phyloP scores from a whole-genome alignment of 2,329 filamentous ascomycete genomes.

The Talaromyces piceae region DNA sequence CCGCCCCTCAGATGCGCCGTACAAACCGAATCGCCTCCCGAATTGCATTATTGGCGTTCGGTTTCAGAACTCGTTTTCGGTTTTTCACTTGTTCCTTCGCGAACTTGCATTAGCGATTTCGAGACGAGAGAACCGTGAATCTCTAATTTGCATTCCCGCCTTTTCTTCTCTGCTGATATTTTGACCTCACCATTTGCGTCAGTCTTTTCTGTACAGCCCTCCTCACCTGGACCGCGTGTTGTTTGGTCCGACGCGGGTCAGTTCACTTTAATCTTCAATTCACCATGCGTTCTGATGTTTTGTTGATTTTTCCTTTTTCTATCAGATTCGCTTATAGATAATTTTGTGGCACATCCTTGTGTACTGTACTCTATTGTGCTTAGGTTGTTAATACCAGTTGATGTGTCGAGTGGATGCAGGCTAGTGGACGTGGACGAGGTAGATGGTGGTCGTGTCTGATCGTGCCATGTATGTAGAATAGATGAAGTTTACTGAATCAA shows the following conservation, averaged over 20 bases:
- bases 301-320: too few relatives aligned
- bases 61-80: neutral
- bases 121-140: conserved; percentile 2
- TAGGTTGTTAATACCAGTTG: conserved; percentile 6
- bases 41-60: neutral
- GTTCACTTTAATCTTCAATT: neutral
- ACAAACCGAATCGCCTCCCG: neutral
- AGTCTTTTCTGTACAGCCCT: conserved; percentile 3
- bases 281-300: conserved; percentile 6
- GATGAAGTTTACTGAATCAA: neutral
- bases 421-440: neutral
- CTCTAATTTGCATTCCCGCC: neutral
- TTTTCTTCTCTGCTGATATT: conserved; percentile 5
- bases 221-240: conserved; percentile 11
- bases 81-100: neutral
- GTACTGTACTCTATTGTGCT: conserved; percentile 8
- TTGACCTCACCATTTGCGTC: neutral
- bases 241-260: neutral
- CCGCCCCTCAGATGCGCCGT: neutral
- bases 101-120: neutral
- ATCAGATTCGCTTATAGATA: conserved; percentile 9
- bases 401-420: neutral
- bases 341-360: conserved; percentile 5
- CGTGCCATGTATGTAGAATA: neutral
- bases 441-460: neutral